Percentiles rank a stretch among this genome's conserved stretches.
Conservation (phyloP, 2,329 filamentous ascomycete genomes). For the Aspergillus nomiae region DNA sequence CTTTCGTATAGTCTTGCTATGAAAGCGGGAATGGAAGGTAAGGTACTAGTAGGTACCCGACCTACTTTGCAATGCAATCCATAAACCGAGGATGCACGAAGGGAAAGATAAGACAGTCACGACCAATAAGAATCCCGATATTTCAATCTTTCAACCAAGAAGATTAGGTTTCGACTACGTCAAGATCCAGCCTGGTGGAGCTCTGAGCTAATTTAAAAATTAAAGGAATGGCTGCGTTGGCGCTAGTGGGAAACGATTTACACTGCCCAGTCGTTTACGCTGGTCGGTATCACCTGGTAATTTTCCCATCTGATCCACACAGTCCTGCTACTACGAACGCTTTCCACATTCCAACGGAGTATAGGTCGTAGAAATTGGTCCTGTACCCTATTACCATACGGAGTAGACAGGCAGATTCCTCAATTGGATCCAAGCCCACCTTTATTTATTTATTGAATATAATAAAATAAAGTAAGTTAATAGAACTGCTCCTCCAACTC, state of each 20-base stretch:
- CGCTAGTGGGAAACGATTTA: conserved; percentile 17
- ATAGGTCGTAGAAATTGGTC: not conserved
- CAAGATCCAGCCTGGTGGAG: conserved; percentile 34
- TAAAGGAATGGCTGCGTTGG: conserved; percentile 11
- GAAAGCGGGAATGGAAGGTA: too few species aligned
- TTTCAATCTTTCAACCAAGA: conserved; percentile 32
- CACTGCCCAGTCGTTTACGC: not conserved
- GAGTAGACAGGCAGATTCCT: not conserved
- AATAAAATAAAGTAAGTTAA: too few species aligned
- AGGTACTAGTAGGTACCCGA: not conserved
- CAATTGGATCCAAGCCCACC: not conserved
- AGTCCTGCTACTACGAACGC: not conserved
- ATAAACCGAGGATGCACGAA: conserved; percentile 10
- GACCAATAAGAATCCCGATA: conserved; percentile 33
- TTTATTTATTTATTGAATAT: not conserved
- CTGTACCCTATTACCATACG: not conserved
- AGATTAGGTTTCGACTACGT: conserved; percentile 42
- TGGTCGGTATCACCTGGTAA: conserved; percentile 14
- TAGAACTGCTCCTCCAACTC: not conserved
- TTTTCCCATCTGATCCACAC: conserved; percentile 7
- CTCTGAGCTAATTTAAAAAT: conserved; percentile 17
- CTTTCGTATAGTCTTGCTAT: not conserved
- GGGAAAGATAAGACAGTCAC: conserved; percentile 32
- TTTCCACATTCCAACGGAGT: not conserved
- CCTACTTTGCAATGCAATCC: conserved; percentile 3